phyloP scores from a whole-genome alignment of 2,329 filamentous ascomycete genomes.

The Emericellopsis cladophorae region DNA sequence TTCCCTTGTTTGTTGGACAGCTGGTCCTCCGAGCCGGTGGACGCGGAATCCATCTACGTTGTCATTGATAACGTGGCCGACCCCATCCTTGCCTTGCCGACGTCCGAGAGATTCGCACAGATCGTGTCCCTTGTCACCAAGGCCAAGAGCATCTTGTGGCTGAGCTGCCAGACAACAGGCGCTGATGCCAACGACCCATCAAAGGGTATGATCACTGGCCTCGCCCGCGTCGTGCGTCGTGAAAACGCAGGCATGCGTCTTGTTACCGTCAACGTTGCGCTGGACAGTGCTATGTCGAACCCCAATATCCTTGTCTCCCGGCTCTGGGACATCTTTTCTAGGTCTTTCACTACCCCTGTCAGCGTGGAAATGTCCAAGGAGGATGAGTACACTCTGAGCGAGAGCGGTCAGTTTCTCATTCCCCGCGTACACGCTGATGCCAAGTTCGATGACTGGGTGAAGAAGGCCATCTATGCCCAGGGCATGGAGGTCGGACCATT shows the following conservation, averaged over 20 bases:
- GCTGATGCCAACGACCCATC: not conserved
- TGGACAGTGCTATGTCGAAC: not conserved
- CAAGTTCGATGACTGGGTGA: conserved; percentile 1
- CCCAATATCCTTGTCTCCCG: not conserved
- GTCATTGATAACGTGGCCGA: too few species aligned
- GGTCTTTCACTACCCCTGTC: not conserved
- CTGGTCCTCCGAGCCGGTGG: too few species aligned
- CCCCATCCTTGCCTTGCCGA: too few species aligned
- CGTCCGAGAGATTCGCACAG: too few species aligned
- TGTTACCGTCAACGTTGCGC: conserved; percentile 7
- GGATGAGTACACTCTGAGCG: conserved; percentile 5
- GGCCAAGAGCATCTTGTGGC: conserved; percentile 3
- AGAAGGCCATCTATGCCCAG: too few species aligned
- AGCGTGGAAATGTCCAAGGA: conserved; percentile 1
- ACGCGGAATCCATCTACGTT: too few species aligned
- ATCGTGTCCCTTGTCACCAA: not conserved
- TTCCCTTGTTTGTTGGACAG: too few species aligned
- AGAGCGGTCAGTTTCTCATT: conserved; percentile 4
- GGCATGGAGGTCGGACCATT: too few species aligned
- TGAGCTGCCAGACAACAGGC: not conserved
- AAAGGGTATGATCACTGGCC: conserved; percentile 8
- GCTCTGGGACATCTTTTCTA: not conserved
- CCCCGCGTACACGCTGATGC: not conserved
- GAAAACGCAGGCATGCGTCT: conserved; percentile 8
- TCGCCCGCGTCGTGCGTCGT: conserved; percentile 8